Percentiles rank a stretch among this genome's conserved stretches.
These are phyloP conservation scores for Exutisphaerella laricina DNA, from an alignment of 2,329 filamentous ascomycete genomes.

Conservation along the genomic window DNA sequence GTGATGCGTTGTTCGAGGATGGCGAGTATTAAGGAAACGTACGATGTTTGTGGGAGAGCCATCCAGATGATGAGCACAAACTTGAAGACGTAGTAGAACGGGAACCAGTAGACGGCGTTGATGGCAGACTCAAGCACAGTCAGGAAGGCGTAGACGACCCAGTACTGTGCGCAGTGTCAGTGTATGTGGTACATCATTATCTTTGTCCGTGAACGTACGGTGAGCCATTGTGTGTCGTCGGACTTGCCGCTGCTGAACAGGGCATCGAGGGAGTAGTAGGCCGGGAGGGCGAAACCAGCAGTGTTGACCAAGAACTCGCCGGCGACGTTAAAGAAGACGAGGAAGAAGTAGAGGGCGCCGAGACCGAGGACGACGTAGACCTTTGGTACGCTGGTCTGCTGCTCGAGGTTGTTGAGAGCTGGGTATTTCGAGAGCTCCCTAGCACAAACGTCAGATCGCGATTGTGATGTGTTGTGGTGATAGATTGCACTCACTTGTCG, in stretches of 20 bases:
- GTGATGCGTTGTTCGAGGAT: constrained; percentile 10
- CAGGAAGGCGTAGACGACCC: constrained; percentile 79
- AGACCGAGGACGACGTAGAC: constrained; percentile 75
- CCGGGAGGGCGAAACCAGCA: constrained; percentile 74
- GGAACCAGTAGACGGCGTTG: constrained; percentile 85
- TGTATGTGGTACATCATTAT: neutral
- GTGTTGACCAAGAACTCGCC: constrained; percentile 84
- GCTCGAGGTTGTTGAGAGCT: constrained; percentile 77
- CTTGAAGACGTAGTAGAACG: constrained; percentile 99
- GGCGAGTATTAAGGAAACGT: constrained; percentile 39
- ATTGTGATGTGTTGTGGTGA: neutral
- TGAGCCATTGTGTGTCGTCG: constrained; percentile 78
- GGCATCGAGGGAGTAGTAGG: constrained; percentile 76
- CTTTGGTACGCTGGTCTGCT: constrained; percentile 76
- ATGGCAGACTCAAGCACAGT: constrained; percentile 77
- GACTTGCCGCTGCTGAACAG: constrained; percentile 65
- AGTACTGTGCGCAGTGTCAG: constrained; percentile 54
- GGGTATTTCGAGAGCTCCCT: constrained; percentile 78
- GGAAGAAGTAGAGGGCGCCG: constrained; percentile 76
- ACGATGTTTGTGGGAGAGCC: constrained; percentile 89
- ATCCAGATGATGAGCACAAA: constrained; percentile 97
- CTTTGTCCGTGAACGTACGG: constrained; percentile 30
- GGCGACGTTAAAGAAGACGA: constrained; percentile 88
- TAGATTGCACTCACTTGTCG: constrained; percentile 66
- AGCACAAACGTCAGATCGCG: constrained; percentile 7